These are phyloP conservation scores for Besnoitia besnoiti DNA, from an alignment of 169 alveolate genomes.

Conservation along the genomic window DNA sequence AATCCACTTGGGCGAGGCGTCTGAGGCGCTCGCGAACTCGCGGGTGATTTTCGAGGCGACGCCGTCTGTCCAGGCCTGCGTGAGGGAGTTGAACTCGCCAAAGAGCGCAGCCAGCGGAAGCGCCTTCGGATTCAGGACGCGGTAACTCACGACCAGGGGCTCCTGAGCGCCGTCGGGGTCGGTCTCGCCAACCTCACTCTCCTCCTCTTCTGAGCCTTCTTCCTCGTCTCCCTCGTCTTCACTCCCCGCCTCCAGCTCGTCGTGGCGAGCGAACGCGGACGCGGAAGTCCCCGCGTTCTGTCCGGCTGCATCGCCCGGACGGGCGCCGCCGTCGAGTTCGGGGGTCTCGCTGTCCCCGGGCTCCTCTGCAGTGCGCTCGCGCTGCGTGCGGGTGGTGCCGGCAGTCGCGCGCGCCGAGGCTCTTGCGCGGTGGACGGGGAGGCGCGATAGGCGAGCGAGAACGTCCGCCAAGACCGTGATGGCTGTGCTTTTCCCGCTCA, in stretches of 20 bases:
- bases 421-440: no score
- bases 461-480: not conserved
- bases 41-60: conserved; percentile 91
- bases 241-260: conserved; percentile 88
- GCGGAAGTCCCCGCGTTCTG: not conserved
- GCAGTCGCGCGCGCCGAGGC: no score
- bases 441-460: not conserved
- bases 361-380: no score
- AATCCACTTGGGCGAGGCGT: conserved; percentile 80
- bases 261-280: not conserved
- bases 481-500: conserved; percentile 50
- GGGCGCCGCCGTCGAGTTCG: not conserved
- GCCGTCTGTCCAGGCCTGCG: conserved; percentile 97
- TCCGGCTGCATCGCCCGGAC: not conserved
- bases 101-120: conserved; percentile 94
- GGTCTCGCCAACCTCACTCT: conserved; percentile 88
- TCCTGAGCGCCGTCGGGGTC: conserved; percentile 89
- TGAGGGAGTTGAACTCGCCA: conserved; percentile 91
- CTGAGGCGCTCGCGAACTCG: conserved; percentile 81
- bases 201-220: not conserved
- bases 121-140: conserved; percentile 94
- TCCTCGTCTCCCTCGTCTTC: conserved; percentile 83
- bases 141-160: conserved; percentile 77
- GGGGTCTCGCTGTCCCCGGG: not conserved
- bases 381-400: no score